These are phyloP conservation scores for Zygotorulaspora florentina DNA, from an alignment of 805 yeast species.

Conservation along the genomic window DNA sequence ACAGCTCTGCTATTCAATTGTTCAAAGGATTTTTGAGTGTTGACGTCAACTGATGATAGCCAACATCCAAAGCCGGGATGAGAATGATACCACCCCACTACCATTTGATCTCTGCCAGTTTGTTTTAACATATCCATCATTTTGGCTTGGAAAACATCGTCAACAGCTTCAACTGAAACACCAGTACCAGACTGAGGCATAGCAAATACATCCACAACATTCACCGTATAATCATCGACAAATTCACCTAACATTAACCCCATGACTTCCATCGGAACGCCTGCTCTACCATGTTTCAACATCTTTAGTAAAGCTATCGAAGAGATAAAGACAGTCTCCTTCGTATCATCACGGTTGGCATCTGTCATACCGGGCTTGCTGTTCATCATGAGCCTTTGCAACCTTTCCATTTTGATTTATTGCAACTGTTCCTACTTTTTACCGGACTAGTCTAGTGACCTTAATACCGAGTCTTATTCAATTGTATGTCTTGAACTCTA, in stretches of 20 bases:
- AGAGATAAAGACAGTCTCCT: slow-evolving; percentile 94
- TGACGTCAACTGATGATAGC: slow-evolving; percentile 95
- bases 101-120: slow-evolving; percentile 99
- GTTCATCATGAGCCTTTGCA: slow-evolving; percentile 40
- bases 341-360: slow-evolving; percentile 84
- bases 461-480: not conserved
- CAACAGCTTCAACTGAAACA: slow-evolving; percentile 98
- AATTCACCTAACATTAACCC: slow-evolving; percentile 98
- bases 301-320: slow-evolving; percentile 91
- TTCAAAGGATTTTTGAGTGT: slow-evolving; percentile 96
- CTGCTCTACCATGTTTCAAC: slow-evolving; percentile 96
- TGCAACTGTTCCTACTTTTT: not conserved
- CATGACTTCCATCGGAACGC: slow-evolving; percentile 88
- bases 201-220: slow-evolving; percentile 96
- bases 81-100: slow-evolving; percentile 99
- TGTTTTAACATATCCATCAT: slow-evolving; percentile 99
- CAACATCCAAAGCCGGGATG: slow-evolving; percentile 99
- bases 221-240: slow-evolving; percentile 94
- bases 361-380: slow-evolving; percentile 49
- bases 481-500: not conserved
- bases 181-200: slow-evolving; percentile 99
- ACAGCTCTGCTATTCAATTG: slow-evolving; percentile 94
- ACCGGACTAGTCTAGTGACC: not conserved
- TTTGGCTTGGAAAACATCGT: slow-evolving; percentile 95
- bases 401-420: slow-evolving; percentile 37